Conservation (phyloP, 1,139 yeast species). For the Protomyces inundatus region DNA sequence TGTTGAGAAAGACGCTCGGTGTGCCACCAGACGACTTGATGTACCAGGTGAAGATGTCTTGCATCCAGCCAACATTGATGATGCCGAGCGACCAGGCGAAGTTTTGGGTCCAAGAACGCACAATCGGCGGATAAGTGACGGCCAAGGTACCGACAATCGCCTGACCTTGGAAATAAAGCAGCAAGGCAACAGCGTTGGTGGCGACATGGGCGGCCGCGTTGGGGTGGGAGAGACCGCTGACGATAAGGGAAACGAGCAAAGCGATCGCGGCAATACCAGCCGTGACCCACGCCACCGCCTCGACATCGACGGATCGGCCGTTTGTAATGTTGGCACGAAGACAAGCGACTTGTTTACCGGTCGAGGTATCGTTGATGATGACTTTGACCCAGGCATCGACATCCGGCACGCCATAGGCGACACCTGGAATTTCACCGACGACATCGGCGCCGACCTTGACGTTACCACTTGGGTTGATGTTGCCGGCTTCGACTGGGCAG, state of each 20-base stretch:
- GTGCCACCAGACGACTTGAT: conserved; percentile 93
- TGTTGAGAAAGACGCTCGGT: conserved; percentile 56
- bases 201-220: conserved; percentile 96
- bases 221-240: conserved; percentile 82
- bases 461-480: conserved; percentile 62
- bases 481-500: conserved; percentile 86
- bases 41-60: conserved; percentile 84
- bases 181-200: conserved; percentile 85
- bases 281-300: conserved; percentile 94
- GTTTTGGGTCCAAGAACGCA: conserved; percentile 97
- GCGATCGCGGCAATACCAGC: conserved; percentile 90
- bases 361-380: conserved; percentile 48
- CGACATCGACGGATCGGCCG: conserved; percentile 91
- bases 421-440: conserved; percentile 58
- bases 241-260: conserved; percentile 75
- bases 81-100: conserved; percentile 96
- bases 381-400: conserved; percentile 88
- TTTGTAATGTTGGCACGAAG: conserved; percentile 82
- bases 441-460: conserved; percentile 46
- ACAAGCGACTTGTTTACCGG: conserved; percentile 64
- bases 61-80: conserved; percentile 74
- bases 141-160: conserved; percentile 97
- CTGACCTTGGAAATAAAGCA: conserved; percentile 86
- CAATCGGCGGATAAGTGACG: conserved; percentile 92
- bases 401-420: conserved; percentile 89